These are phyloP conservation scores for Acmispon strigosus DNA, from an alignment of 306 rosid species.

Conservation along the genomic window DNA sequence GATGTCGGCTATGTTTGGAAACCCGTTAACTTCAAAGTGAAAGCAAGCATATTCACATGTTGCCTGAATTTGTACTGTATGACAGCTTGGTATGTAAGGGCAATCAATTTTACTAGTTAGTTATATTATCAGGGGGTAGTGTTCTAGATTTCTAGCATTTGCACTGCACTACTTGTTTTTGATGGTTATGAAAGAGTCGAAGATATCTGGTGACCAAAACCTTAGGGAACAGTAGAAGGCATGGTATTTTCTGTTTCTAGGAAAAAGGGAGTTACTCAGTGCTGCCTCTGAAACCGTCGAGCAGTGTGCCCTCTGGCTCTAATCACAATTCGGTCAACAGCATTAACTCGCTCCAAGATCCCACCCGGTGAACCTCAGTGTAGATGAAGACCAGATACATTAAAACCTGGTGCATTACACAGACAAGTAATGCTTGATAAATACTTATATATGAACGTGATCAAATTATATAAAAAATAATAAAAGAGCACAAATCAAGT, in stretches of 20 bases:
- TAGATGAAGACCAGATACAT: neutral
- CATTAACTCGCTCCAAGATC: neutral
- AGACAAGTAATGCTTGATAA: neutral
- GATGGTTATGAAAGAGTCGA: neutral
- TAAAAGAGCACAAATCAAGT: no score
- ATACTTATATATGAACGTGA: no score
- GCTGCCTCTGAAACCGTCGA: conserved; percentile 14
- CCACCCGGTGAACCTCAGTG: neutral
- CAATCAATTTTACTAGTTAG: neutral
- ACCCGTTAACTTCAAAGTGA: no score
- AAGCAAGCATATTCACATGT: no score
- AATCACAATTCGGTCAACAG: neutral
- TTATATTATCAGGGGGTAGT: neutral
- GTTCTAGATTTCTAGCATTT: neutral
- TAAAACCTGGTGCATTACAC: neutral
- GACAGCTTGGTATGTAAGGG: conserved; percentile 5
- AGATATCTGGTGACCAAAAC: neutral
- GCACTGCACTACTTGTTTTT: neutral
- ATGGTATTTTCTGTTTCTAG: neutral
- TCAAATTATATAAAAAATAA: no score
- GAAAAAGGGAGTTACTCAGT: neutral
- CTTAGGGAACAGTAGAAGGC: neutral
- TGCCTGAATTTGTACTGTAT: no score
- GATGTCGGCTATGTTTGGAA: no score
- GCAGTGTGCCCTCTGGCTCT: neutral